These are phyloP conservation scores for Cyanidium caldarium DNA, from an alignment of 23 red algal species.

Conservation along the genomic window DNA sequence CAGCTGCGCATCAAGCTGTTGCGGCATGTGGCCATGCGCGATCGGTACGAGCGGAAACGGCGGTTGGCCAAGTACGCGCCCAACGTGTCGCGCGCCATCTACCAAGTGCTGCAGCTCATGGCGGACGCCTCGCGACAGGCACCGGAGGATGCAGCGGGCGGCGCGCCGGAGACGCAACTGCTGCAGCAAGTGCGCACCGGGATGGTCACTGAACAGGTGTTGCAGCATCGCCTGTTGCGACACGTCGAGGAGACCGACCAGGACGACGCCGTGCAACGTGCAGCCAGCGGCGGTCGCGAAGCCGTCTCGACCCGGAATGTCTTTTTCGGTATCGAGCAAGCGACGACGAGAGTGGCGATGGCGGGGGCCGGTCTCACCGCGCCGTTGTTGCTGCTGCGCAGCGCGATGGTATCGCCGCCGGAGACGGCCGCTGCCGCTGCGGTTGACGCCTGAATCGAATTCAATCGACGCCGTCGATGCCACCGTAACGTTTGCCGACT, in stretches of 20 bases:
- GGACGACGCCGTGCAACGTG: slow-evolving; percentile 27
- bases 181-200: slow-evolving; percentile 14
- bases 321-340: no score
- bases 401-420: neutral
- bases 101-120: slow-evolving; percentile 23
- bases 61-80: slow-evolving; percentile 54
- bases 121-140: neutral
- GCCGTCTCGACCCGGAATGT: slow-evolving; percentile 15
- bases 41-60: slow-evolving; percentile 34
- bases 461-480: neutral
- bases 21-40: slow-evolving; percentile 24
- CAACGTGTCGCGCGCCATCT: slow-evolving; percentile 42
- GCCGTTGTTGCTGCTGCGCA: neutral
- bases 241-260: slow-evolving; percentile 50
- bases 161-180: slow-evolving; percentile 9
- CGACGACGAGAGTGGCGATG: no score
- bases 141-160: neutral
- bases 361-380: no score
- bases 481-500: no score
- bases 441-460: neutral
- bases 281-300: slow-evolving; percentile 9
- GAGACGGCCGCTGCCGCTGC: neutral
- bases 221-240: slow-evolving; percentile 30
- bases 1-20: slow-evolving; percentile 69
- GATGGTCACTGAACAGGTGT: slow-evolving; percentile 7